Conservation (phyloP, 2,329 filamentous ascomycete species). For the Cercospora sp. region DNA sequence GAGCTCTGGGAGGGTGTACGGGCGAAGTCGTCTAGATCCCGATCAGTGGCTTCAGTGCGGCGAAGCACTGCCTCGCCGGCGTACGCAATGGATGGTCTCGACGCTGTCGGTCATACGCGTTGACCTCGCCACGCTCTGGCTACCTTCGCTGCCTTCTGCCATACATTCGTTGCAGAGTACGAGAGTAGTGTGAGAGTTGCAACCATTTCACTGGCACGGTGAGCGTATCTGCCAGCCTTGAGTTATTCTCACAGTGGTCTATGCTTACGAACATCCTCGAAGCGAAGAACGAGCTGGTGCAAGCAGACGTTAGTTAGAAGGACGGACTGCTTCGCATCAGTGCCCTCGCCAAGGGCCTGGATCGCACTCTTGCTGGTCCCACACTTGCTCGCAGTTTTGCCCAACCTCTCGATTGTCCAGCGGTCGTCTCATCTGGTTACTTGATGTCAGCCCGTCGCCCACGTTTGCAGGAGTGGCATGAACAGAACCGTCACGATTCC, state of each 20-base stretch:
- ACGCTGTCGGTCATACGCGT: not conserved
- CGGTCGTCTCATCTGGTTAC: too few species aligned
- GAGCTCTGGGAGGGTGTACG: not conserved
- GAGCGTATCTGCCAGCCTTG: not conserved
- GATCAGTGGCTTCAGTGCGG: not conserved
- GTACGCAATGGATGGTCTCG: not conserved
- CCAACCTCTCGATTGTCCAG: too few species aligned
- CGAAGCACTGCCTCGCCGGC: not conserved
- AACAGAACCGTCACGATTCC: too few species aligned
- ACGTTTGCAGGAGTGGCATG: too few species aligned
- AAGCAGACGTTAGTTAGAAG: too few species aligned
- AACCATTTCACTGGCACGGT: not conserved
- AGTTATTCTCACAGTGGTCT: not conserved
- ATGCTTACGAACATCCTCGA: too few species aligned
- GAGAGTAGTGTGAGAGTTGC: not conserved
- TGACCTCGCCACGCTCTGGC: not conserved
- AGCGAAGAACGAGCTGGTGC: too few species aligned
- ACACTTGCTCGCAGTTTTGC: too few species aligned
- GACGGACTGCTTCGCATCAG: too few species aligned
- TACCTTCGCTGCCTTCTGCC: not conserved
- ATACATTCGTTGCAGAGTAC: not conserved
- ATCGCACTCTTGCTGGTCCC: too few species aligned
- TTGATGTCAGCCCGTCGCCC: too few species aligned
- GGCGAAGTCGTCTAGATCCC: not conserved
- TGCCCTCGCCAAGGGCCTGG: too few species aligned